phyloP scores from a whole-genome alignment of 2,329 filamentous ascomycete genomes.

The Apiospora hydei region DNA sequence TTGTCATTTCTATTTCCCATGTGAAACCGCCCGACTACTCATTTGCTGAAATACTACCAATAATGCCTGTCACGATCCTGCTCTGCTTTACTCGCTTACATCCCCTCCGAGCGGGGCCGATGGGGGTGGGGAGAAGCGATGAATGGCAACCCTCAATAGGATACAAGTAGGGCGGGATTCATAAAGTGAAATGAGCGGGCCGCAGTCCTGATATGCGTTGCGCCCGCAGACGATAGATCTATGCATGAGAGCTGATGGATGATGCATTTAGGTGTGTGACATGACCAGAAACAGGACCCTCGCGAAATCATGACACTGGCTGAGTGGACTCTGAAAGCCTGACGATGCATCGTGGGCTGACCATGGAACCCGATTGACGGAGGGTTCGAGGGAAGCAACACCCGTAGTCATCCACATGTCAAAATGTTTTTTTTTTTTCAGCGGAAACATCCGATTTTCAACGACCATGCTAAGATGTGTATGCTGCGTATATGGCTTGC shows the following conservation, averaged over 20 bases:
- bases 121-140: not conserved
- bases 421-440: not conserved
- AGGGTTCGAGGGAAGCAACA: not conserved
- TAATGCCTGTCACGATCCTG: not conserved
- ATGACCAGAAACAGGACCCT: not conserved
- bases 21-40: not conserved
- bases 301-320: not conserved
- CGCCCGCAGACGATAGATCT: not conserved
- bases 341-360: conserved; percentile 15
- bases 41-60: not conserved
- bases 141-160: not conserved
- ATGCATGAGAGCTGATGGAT: not conserved
- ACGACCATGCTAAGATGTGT: not conserved
- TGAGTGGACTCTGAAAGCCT: not conserved
- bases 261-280: not conserved
- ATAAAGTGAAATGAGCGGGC: not conserved
- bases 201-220: not conserved
- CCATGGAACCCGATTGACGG: conserved; percentile 22
- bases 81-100: not conserved
- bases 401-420: not conserved
- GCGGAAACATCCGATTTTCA: not conserved
- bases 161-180: not conserved
- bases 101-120: not conserved
- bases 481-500: conserved; percentile 26
- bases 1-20: not conserved